phyloP scores from a whole-genome alignment of 441 rosid species.

The Brassica balearica region DNA sequence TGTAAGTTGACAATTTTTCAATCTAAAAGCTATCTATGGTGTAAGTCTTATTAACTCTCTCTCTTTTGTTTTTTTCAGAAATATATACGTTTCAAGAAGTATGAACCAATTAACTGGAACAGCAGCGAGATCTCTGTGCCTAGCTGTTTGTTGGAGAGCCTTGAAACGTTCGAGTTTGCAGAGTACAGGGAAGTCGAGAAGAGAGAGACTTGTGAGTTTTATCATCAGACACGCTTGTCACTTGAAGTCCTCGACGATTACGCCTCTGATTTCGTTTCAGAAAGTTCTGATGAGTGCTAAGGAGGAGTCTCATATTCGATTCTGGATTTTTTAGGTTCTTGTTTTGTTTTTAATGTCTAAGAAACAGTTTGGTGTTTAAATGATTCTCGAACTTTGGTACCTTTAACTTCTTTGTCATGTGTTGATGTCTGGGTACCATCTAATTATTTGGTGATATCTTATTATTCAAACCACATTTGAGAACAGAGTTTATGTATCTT shows the following conservation, averaged over 20 bases:
- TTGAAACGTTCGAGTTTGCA: constrained; percentile 26
- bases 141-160: constrained; percentile 16
- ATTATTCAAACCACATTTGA: not conserved
- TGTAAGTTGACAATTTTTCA: not conserved
- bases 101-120: not conserved
- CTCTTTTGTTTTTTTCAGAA: not conserved
- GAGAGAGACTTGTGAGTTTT: constrained; percentile 29
- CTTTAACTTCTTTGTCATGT: not conserved
- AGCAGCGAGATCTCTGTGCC: constrained; percentile 16
- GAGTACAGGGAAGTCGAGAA: constrained; percentile 12
- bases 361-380: constrained; percentile 9
- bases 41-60: not conserved
- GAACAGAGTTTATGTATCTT: not conserved
- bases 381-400: not conserved
- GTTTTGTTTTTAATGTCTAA: constrained; percentile 6
- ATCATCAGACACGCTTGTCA: constrained; percentile 16
- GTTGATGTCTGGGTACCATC: not conserved
- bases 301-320: not conserved
- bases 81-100: not conserved
- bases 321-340: not conserved
- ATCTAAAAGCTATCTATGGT: not conserved
- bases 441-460: not conserved
- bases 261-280: not conserved
- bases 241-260: constrained; percentile 7
- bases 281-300: not conserved